These are phyloP conservation scores for Discostella stelligeroides DNA, from an alignment of 108 stramenopile species.

Conservation along the genomic window DNA sequence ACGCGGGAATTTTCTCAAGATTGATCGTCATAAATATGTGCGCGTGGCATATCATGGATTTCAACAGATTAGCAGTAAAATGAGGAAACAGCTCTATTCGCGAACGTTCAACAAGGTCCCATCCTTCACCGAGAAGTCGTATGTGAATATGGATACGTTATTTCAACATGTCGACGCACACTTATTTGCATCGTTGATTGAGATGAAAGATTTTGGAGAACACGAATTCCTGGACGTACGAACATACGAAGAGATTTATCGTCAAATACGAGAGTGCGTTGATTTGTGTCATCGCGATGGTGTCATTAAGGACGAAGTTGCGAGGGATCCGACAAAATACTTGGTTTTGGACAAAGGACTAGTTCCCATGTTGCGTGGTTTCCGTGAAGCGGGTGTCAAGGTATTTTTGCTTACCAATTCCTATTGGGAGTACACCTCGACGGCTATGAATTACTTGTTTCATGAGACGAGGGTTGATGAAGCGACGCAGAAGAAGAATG, in stretches of 20 bases:
- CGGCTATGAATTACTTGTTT: slow-evolving; percentile 93
- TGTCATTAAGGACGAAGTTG: slow-evolving; percentile 95
- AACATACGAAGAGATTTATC: slow-evolving; percentile 91
- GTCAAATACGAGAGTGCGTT: slow-evolving; percentile 87
- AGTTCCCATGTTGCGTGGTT: slow-evolving; percentile 87
- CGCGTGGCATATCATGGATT: slow-evolving; percentile 93
- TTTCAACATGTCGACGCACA: slow-evolving; percentile 90
- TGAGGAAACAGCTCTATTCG: slow-evolving; percentile 77
- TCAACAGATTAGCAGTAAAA: slow-evolving; percentile 66
- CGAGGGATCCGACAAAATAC: slow-evolving; percentile 81
- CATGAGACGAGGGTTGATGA: slow-evolving; percentile 54
- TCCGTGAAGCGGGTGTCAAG: slow-evolving; percentile 79
- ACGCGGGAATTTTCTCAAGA: slow-evolving; percentile 94
- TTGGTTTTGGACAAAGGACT: slow-evolving; percentile 86
- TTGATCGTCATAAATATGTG: slow-evolving; percentile 96
- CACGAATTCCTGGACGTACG: slow-evolving; percentile 80
- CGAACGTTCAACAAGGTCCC: slow-evolving; percentile 83
- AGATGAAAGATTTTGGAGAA: slow-evolving; percentile 83
- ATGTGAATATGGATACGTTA: slow-evolving; percentile 93
- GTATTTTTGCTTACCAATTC: slow-evolving; percentile 94
- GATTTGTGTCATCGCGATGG: slow-evolving; percentile 97
- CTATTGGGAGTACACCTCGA: slow-evolving; percentile 94
- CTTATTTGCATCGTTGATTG: slow-evolving; percentile 85
- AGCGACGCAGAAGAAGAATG: slow-evolving; percentile 73
- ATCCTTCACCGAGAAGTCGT: slow-evolving; percentile 86